phyloP scores from a whole-genome alignment of 2,329 filamentous ascomycete species.

The Beauveria sp. region DNA sequence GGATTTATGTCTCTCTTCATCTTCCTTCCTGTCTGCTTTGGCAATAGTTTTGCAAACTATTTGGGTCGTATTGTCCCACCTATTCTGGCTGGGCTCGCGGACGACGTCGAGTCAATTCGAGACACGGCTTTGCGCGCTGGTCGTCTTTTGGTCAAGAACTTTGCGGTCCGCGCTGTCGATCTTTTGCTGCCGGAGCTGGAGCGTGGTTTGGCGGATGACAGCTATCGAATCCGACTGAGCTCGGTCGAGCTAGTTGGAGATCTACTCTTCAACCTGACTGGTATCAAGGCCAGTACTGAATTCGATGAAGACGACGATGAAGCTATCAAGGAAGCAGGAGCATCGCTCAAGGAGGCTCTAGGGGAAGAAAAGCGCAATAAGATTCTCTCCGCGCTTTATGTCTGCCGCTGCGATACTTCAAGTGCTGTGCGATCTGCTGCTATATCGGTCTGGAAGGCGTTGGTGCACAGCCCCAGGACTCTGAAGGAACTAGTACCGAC shows the following conservation, averaged over 20 bases:
- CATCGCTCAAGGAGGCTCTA: slow-evolving; percentile 87
- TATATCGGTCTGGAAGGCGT: slow-evolving; percentile 90
- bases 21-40: slow-evolving; percentile 96
- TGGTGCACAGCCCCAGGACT: slow-evolving; percentile 84
- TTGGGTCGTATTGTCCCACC: slow-evolving; percentile 92
- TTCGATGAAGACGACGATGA: slow-evolving; percentile 72
- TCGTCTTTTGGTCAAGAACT: slow-evolving; percentile 94
- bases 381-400: slow-evolving; percentile 92
- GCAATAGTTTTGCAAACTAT: slow-evolving; percentile 96
- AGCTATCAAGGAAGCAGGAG: slow-evolving; percentile 73
- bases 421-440: slow-evolving; percentile 83
- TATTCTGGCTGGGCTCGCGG: slow-evolving; percentile 86
- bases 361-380: slow-evolving; percentile 96
- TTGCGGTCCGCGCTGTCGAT: slow-evolving; percentile 89
- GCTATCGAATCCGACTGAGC: slow-evolving; percentile 93
- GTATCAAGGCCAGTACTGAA: slow-evolving; percentile 73
- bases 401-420: slow-evolving; percentile 95
- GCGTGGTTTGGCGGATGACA: slow-evolving; percentile 93
- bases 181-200: slow-evolving; percentile 90
- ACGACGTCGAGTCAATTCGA: slow-evolving; percentile 92
- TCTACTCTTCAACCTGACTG: slow-evolving; percentile 93
- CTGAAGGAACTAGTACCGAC: slow-evolving; percentile 94
- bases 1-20: slow-evolving; percentile 99
- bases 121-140: slow-evolving; percentile 94
- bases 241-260: slow-evolving; percentile 97